Evolutionary conservation across 371 early-diverging fungal species (phyloP).

Genomic region (Nematocida parisii): DNA sequence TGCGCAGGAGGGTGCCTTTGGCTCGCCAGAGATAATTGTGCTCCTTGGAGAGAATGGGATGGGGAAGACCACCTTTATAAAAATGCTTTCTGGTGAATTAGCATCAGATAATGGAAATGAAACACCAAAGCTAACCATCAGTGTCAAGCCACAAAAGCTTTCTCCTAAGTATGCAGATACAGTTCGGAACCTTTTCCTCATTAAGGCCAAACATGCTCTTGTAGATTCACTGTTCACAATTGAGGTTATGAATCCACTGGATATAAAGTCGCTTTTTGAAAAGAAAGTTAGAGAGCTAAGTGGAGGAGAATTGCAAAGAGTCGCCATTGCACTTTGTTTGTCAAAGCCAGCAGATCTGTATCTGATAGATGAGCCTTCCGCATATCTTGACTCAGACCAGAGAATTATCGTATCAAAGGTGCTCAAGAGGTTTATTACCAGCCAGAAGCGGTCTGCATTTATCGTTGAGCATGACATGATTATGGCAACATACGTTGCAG

Average conservation of each 20-base stretch:
- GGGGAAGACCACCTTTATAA: slow-evolving; percentile 96
- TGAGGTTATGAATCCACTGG: slow-evolving; percentile 91
- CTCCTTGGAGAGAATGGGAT: slow-evolving; percentile 99
- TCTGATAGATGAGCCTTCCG: slow-evolving; percentile 96
- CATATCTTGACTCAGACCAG: slow-evolving; percentile 99
- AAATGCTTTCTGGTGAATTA: slow-evolving; percentile 83
- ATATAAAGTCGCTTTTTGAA: slow-evolving; percentile 86
- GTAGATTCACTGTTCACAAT: slow-evolving; percentile 90
- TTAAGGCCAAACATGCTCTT: slow-evolving; percentile 83
- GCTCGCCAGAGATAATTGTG: slow-evolving; percentile 93
- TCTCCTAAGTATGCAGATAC: slow-evolving; percentile 84
- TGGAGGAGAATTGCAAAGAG: slow-evolving; percentile 99
- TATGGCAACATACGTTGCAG: slow-evolving; percentile 99
- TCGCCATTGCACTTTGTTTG: slow-evolving; percentile 87
- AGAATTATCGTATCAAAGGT: slow-evolving; percentile 97
- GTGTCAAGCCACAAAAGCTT: slow-evolving; percentile 98
- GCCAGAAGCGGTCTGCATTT: slow-evolving; percentile 93
- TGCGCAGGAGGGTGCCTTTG: slow-evolving; percentile 81
- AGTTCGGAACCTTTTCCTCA: slow-evolving; percentile 86
- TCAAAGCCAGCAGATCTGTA: slow-evolving; percentile 94
- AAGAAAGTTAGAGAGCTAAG: slow-evolving; percentile 82
- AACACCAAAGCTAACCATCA: slow-evolving; percentile 76
- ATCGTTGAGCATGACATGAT: slow-evolving; percentile 99
- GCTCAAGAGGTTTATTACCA: slow-evolving; percentile 93
- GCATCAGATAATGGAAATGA: slow-evolving; percentile 75